Evolutionary conservation across 768 basidiomycete species (phyloP), one percentile per base, ranked within the genome.

Genomic region (Calocera viscosa): DNA sequence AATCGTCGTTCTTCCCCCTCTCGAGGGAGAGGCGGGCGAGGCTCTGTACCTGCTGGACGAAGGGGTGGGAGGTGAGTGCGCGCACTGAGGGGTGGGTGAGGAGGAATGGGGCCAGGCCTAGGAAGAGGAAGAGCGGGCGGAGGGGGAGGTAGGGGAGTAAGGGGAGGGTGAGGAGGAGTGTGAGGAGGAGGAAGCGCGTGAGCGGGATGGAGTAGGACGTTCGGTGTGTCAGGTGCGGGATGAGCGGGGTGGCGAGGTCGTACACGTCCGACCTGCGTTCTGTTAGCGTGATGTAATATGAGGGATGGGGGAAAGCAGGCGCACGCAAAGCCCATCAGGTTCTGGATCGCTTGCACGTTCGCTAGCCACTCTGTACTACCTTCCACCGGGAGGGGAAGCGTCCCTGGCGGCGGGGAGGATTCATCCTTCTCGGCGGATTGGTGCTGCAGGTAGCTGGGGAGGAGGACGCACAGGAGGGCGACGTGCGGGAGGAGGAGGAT

Each of bases 261-360:
- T 88, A 78, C 0, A 76, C 71, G 70, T 91, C 90, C 8, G 88
- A 82, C 1, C 89, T 90, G 67, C 11, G 26, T 65, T 19, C 24
- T 12, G 41, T 49, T 47, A 33, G 16, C 2, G 64, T 40, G 34
- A 17, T 12, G 35, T n/a, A 24, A 71, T 10, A 38, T 63, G 26
- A 65, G 49, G 33, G 17, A 47, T n/a, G 65, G 60, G 33, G 19
- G 49, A 49, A n/a, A n/a, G n/a, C n/a, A 32, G 8, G 75, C 89
- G 70, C 76, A 92, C 89, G 86, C 77, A 7, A 82, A 77, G 5
- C 91, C 91, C 91, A 94, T 94, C 33, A 94, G 82, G 70, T 94
- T 94, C 73, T 94, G 93, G 32, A 94, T 89, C 0, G 82, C 91
- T 76, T 94, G 91, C 1, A 94, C 77, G 69, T 94, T 95, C 17